Evolutionary conservation across 345 rosid genomes (phyloP).

Genomic region (Populus euphratica): DNA sequence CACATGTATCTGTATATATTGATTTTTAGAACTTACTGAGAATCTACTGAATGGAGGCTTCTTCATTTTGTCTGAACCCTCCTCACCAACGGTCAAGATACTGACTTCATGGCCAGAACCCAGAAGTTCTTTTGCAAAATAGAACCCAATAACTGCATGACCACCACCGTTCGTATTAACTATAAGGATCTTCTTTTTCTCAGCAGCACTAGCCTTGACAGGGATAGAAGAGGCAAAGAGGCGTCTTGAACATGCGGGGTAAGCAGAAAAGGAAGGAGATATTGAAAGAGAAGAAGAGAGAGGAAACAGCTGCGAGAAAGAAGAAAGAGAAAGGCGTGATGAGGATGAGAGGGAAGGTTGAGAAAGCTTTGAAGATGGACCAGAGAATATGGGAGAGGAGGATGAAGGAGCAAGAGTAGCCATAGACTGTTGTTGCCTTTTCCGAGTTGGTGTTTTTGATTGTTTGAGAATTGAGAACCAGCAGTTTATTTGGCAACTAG

Average conservation of each 20-base stretch:
- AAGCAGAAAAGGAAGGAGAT: constrained; percentile 28
- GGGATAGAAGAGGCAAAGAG: constrained; percentile 35
- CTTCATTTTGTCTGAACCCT: constrained; percentile 85
- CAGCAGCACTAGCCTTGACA: constrained; percentile 48
- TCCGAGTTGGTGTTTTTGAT: not conserved
- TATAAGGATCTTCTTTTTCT: constrained; percentile 83
- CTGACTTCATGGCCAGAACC: constrained; percentile 72
- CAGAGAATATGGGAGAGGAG: constrained; percentile 29
- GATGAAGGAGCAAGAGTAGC: constrained; percentile 47
- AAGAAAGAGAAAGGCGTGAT: constrained; percentile 28
- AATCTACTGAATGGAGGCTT: constrained; percentile 84
- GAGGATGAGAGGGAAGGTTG: constrained; percentile 26
- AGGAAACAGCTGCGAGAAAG: constrained; percentile 20
- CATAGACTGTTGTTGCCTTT: constrained; percentile 32
- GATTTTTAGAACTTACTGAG: constrained; percentile 42
- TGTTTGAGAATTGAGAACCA: constrained; percentile 33
- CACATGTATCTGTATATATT: not conserved
- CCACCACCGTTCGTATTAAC: constrained; percentile 85
- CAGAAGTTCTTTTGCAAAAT: constrained; percentile 83
- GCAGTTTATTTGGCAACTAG: constrained; percentile 15
- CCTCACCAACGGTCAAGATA: constrained; percentile 77
- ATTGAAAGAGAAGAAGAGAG: constrained; percentile 26
- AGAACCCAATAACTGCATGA: constrained; percentile 87
- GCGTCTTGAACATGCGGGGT: constrained; percentile 21
- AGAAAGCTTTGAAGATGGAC: constrained; percentile 29